Percentiles rank a stretch among this genome's conserved stretches.
phyloP scores from a whole-genome alignment of 106 monocot genomes.

The Triglochin maritima region DNA sequence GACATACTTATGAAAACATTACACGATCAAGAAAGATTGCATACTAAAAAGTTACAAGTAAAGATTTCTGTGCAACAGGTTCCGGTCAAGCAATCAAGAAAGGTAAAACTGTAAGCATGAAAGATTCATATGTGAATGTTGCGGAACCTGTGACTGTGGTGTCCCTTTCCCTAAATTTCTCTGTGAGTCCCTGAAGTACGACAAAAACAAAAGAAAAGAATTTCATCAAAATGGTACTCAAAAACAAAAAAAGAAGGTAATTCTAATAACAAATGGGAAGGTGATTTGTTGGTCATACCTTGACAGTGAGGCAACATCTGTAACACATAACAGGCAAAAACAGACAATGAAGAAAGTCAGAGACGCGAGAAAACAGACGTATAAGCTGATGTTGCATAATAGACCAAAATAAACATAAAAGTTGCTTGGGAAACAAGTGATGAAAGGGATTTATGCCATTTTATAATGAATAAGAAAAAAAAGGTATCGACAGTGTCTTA shows the following conservation, averaged over 20 bases:
- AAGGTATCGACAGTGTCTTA: constrained; percentile 20
- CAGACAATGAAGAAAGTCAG: neutral
- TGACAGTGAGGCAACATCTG: constrained; percentile 66
- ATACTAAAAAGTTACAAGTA: neutral
- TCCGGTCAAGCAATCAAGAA: constrained; percentile 60
- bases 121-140: constrained; percentile 75
- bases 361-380: neutral
- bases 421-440: too few relatives aligned
- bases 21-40: neutral
- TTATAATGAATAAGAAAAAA: neutral
- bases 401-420: neutral
- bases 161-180: constrained; percentile 97
- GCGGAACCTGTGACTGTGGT: constrained; percentile 48
- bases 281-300: constrained; percentile 29
- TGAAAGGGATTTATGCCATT: neutral
- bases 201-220: neutral
- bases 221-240: neutral
- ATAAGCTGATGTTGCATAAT: neutral
- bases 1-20: too few relatives aligned
- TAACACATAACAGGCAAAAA: neutral
- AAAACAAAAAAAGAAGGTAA: neutral
- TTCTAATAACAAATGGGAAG: neutral
- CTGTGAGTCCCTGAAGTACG: constrained; percentile 43
- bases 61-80: neutral
- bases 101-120: constrained; percentile 86